phyloP scores from a whole-genome alignment of 148 eudicot genomes.

The Fagopyrum tataricum region DNA sequence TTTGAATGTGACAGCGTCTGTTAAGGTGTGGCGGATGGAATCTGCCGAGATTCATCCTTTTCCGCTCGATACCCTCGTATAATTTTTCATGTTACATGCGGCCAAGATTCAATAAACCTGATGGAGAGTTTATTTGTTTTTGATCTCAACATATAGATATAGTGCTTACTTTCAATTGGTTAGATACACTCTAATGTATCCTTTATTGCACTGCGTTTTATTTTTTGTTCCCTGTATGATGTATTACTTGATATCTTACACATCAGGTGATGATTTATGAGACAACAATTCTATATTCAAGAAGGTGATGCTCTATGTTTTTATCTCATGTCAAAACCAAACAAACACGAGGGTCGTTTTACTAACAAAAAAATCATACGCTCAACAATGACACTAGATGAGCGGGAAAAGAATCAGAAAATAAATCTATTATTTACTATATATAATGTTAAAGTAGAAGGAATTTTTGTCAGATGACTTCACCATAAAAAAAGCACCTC shows the following conservation, averaged over 20 bases:
- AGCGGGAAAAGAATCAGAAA: no score
- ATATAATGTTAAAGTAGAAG: no score
- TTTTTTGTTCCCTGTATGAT: background rate
- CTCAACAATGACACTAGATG: no score
- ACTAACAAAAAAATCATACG: no score
- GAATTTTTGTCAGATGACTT: no score
- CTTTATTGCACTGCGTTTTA: background rate
- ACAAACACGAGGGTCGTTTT: no score
- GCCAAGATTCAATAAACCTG: background rate
- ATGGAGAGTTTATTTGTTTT: background rate
- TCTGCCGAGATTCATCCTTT: conserved; percentile 31
- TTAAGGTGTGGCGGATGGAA: conserved; percentile 43
- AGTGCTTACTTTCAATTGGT: no score
- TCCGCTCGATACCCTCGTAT: conserved; percentile 12
- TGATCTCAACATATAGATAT: no score
- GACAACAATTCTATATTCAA: background rate
- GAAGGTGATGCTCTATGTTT: no score
- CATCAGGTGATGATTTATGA: background rate
- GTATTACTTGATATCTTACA: conserved; percentile 7
- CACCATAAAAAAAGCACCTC: no score
- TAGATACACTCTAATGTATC: background rate
- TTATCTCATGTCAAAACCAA: no score
- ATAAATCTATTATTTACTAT: no score
- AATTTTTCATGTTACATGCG: background rate
- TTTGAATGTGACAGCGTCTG: conserved; percentile 42